These are phyloP conservation scores for Raphanus sativus DNA, from an alignment of 345 rosid genomes.

Conservation along the genomic window DNA sequence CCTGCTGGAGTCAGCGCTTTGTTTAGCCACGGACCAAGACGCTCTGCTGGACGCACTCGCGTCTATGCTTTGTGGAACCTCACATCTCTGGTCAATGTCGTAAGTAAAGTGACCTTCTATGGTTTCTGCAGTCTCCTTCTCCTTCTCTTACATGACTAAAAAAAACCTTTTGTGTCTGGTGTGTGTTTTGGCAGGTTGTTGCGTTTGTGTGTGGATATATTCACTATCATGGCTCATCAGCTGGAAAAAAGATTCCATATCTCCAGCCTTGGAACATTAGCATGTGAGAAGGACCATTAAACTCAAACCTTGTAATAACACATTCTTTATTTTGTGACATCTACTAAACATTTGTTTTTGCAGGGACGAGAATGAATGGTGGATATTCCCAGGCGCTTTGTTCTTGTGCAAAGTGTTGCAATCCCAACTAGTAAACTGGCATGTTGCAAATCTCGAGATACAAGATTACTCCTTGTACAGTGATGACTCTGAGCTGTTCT, in stretches of 20 bases:
- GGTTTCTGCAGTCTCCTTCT: neutral
- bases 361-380: constrained; percentile 98
- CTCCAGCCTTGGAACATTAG: constrained; percentile 94
- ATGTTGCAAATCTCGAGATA: constrained; percentile 85
- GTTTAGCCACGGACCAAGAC: constrained; percentile 88
- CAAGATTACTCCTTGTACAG: constrained; percentile 87
- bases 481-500: constrained; percentile 67
- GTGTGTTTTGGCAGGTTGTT: constrained; percentile 57
- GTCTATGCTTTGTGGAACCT: constrained; percentile 88
- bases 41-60: constrained; percentile 83
- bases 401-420: constrained; percentile 70
- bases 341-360: constrained; percentile 16
- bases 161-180: too few relatives aligned
- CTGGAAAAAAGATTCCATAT: constrained; percentile 56
- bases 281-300: constrained; percentile 52
- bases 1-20: constrained; percentile 93
- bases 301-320: neutral
- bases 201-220: constrained; percentile 75
- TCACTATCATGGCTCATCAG: constrained; percentile 58
- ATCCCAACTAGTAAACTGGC: constrained; percentile 71
- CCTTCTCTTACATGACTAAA: neutral
- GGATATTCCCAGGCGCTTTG: constrained; percentile 87
- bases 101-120: constrained; percentile 41
- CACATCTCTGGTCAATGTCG: constrained; percentile 74
- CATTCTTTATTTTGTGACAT: constrained; percentile 4